Percentiles rank a stretch among this genome's conserved stretches.
Conservation (phyloP, 2,329 filamentous ascomycete genomes). For the Neofusicoccum umdonicola region DNA sequence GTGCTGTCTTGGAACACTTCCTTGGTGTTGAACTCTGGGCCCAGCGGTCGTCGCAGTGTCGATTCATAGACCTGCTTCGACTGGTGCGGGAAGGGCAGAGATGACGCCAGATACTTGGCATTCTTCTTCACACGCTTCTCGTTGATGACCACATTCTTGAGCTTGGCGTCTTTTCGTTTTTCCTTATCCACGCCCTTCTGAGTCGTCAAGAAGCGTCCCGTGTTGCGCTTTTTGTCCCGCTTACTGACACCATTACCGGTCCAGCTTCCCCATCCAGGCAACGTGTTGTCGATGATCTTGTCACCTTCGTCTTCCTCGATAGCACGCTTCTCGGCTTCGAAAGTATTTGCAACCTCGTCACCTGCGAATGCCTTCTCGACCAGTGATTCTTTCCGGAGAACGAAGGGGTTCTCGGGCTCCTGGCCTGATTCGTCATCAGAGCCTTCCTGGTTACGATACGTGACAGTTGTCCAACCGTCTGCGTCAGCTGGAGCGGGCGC, state of each 20-base stretch:
- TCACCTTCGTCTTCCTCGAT: slow-evolving; percentile 75
- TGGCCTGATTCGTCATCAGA: slow-evolving; percentile 38
- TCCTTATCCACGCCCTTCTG: slow-evolving; percentile 71
- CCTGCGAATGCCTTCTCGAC: slow-evolving; percentile 85
- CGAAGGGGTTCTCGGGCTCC: slow-evolving; percentile 38
- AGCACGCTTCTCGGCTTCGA: slow-evolving; percentile 74
- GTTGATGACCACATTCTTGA: slow-evolving; percentile 85
- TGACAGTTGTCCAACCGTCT: slow-evolving; percentile 46
- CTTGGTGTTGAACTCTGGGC: slow-evolving; percentile 96
- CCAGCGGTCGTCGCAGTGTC: slow-evolving; percentile 79
- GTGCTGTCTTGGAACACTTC: slow-evolving; percentile 85
- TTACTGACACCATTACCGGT: slow-evolving; percentile 77
- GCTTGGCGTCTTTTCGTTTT: slow-evolving; percentile 76
- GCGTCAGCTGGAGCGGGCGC: slow-evolving; percentile 35
- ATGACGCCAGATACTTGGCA: slow-evolving; percentile 78
- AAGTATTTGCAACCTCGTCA: slow-evolving; percentile 76
- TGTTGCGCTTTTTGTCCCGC: slow-evolving; percentile 56
- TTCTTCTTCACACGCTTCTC: slow-evolving; percentile 93
- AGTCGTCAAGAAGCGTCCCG: slow-evolving; percentile 55
- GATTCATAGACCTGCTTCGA: slow-evolving; percentile 85
- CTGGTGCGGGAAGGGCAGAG: slow-evolving; percentile 88
- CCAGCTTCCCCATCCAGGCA: slow-evolving; percentile 95
- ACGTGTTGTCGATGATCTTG: slow-evolving; percentile 75
- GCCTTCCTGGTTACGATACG: slow-evolving; percentile 34
- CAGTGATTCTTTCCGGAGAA: slow-evolving; percentile 59